phyloP scores from a whole-genome alignment of 371 early-diverging fungal species.

The Apophysomyces variabilis region DNA sequence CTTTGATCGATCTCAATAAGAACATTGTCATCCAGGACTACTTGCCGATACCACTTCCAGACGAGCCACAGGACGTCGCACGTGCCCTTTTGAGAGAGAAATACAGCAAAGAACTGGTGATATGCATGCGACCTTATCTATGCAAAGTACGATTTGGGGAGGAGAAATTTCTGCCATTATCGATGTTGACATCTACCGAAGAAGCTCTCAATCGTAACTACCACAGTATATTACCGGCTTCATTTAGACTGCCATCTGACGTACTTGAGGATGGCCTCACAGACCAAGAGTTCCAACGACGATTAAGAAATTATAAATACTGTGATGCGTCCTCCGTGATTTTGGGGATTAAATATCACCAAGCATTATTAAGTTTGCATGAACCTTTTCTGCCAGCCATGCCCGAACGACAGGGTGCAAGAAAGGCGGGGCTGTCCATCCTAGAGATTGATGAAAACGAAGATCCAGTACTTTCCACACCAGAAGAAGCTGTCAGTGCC shows the following conservation, averaged over 20 bases:
- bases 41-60: constrained; percentile 23
- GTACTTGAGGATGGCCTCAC: constrained; percentile 36
- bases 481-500: constrained; percentile 10
- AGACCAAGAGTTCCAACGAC: constrained; percentile 31
- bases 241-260: constrained; percentile 23
- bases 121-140: constrained; percentile 23
- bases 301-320: constrained; percentile 24
- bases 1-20: not conserved
- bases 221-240: constrained; percentile 22
- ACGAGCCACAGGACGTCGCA: constrained; percentile 22
- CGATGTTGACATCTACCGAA: constrained; percentile 31
- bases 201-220: constrained; percentile 27
- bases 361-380: constrained; percentile 30
- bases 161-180: constrained; percentile 28
- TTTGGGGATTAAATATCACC: constrained; percentile 30
- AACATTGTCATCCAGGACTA: not conserved
- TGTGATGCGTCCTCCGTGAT: constrained; percentile 27
- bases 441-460: constrained; percentile 7
- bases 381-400: constrained; percentile 40
- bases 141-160: constrained; percentile 24
- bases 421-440: not conserved
- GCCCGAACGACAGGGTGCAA: constrained; percentile 8
- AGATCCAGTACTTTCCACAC: constrained; percentile 1
- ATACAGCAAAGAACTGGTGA: constrained; percentile 16
- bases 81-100: constrained; percentile 33